These are phyloP conservation scores for Leptographium procerum DNA, from an alignment of 2,329 filamentous ascomycete genomes.

Conservation along the genomic window DNA sequence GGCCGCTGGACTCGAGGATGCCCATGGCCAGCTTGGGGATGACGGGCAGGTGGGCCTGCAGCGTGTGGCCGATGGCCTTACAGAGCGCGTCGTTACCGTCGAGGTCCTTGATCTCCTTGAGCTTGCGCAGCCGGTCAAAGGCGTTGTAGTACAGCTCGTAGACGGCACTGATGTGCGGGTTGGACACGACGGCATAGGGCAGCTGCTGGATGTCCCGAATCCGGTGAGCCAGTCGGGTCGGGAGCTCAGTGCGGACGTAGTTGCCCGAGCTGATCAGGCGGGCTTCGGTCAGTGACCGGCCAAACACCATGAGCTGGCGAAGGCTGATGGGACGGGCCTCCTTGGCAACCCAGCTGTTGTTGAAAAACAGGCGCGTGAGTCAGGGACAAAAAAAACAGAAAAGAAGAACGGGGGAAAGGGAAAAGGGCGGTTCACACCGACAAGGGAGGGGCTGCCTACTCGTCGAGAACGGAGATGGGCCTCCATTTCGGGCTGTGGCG, in stretches of 20 bases:
- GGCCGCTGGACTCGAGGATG: slow-evolving; percentile 75
- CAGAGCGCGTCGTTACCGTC: slow-evolving; percentile 88
- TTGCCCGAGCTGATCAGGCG: slow-evolving; percentile 90
- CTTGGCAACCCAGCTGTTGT: slow-evolving; percentile 73
- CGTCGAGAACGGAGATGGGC: slow-evolving; percentile 51
- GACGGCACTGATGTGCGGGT: slow-evolving; percentile 83
- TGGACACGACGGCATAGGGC: slow-evolving; percentile 93
- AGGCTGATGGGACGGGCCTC: slow-evolving; percentile 93
- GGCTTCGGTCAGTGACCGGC: slow-evolving; percentile 79
- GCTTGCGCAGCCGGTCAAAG: slow-evolving; percentile 81
- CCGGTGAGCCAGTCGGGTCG: slow-evolving; percentile 79
- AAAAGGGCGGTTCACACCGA: no score
- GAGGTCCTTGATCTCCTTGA: slow-evolving; percentile 71
- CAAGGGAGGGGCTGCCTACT: slow-evolving; percentile 45
- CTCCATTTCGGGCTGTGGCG: slow-evolving; percentile 38
- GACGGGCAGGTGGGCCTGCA: slow-evolving; percentile 81
- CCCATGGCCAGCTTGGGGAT: slow-evolving; percentile 94
- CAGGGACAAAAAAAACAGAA: background rate
- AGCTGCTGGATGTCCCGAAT: slow-evolving; percentile 95
- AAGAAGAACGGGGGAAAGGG: background rate
- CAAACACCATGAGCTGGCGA: slow-evolving; percentile 94
- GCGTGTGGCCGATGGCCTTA: slow-evolving; percentile 62
- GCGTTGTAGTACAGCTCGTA: slow-evolving; percentile 95
- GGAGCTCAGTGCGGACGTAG: slow-evolving; percentile 91
- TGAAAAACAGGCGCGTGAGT: background rate